Evolutionary conservation across 2,329 filamentous ascomycete genomes (phyloP).

Genomic region (Neofusicoccum ribis): DNA sequence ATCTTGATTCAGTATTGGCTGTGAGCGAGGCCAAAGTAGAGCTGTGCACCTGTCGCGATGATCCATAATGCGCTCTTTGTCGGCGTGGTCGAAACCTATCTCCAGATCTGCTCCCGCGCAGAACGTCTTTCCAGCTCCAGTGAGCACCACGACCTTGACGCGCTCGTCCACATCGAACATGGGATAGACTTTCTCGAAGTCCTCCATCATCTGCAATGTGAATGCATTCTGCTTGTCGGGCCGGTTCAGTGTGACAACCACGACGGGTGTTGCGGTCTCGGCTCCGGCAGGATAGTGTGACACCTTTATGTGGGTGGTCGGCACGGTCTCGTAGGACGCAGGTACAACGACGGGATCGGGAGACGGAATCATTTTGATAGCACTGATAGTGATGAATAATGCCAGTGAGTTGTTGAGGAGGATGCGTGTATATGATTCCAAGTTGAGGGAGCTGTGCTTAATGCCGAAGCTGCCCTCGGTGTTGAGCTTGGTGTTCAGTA

Average conservation of each 20-base stretch:
- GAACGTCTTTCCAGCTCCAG: slow-evolving; percentile 20
- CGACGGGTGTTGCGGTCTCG: slow-evolving; percentile 26
- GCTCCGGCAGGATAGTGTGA: slow-evolving; percentile 50
- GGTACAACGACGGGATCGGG: slow-evolving; percentile 23
- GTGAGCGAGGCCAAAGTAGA: too few relatives aligned
- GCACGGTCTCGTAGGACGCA: slow-evolving; percentile 44
- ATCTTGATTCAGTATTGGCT: slow-evolving; percentile 36
- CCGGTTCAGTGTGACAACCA: slow-evolving; percentile 14
- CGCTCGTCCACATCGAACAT: slow-evolving; percentile 22
- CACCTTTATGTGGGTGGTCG: slow-evolving; percentile 49
- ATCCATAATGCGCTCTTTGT: slow-evolving; percentile 28
- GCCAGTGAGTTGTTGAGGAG: too few relatives aligned
- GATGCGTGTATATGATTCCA: too few relatives aligned
- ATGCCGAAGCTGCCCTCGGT: too few relatives aligned
- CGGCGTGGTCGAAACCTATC: slow-evolving; percentile 3
- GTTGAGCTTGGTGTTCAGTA: too few relatives aligned
- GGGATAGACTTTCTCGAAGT: slow-evolving; percentile 8
- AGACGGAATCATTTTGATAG: neutral
- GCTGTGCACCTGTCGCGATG: neutral
- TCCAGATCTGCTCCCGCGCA: slow-evolving; percentile 23
- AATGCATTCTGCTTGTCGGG: slow-evolving; percentile 21
- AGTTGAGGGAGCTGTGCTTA: too few relatives aligned
- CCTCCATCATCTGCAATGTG: slow-evolving; percentile 9
- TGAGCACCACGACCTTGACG: slow-evolving; percentile 22
- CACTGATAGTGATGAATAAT: too few relatives aligned